Evolutionary conservation across 176 grass and related monocot species (phyloP), one percentile per base, ranked within the genome.

Genomic region (Phoenix dactylifera): DNA sequence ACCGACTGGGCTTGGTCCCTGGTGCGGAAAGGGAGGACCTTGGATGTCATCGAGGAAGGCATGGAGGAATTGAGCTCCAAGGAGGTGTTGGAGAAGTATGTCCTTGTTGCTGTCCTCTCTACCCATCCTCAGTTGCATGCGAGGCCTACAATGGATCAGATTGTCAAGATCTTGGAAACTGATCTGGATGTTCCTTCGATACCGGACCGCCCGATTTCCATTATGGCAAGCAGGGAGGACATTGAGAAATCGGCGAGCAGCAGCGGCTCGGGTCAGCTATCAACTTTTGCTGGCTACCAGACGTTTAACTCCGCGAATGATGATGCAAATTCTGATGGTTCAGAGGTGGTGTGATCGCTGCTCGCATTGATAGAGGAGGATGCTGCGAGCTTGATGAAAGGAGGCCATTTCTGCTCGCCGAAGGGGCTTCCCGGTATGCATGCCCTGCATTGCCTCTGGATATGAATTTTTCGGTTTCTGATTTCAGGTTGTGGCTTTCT

Each of bases 1-100:
- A 77, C 59, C 48, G 93, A 97, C 59, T 97, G 93, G 93, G 93
- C 84, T 53, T 97, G 93, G 93, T 82, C 78, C 12, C 78, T 88
- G 55, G 93, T 91, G 52, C 73, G 79, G 60, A 66, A 39, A 54
- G 81, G 81, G 15, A 84, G 59, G 67, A 80, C 72, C 3, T 22
- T 85, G 52, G 73, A 85, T 55, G 87, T 97, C 32, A 73, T 97
- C 59, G 83, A 97, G 59, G 93, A 97, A 72, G 93, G 84, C 50
- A 83, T 97, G 81, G 66, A 74, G 52, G 78, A 85, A n/a, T 72
- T 79, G 67, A 78, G 78, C 53, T 51, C 84, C n/a, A 63, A 29
- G 12, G 79, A 91, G 29, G 24, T 85, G 22, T 67, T 97, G 87
- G 93, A 97, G 78, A 91, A 83, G 79, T 90, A 83, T 67, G 93